These are phyloP conservation scores for Phlyctochytrium bullatum DNA, from an alignment of 192 early-diverging fungal genomes.

Conservation along the genomic window DNA sequence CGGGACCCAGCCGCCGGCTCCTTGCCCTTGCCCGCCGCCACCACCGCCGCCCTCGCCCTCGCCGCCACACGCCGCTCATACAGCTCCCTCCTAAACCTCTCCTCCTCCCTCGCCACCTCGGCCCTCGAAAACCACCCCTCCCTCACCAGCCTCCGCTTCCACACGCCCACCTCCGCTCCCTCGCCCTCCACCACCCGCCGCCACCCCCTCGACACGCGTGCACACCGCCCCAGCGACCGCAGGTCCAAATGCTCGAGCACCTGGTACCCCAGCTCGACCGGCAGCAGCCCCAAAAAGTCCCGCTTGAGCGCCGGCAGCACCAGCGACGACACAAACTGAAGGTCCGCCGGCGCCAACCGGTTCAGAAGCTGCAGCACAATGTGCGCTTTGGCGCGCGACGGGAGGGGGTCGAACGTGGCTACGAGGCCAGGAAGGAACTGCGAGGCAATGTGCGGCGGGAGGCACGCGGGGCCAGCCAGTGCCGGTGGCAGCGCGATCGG, in stretches of 20 bases:
- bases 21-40: neutral
- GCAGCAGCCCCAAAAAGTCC: conserved; percentile 74
- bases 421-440: neutral
- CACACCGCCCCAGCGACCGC: conserved; percentile 69
- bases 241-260: conserved; percentile 84
- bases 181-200: conserved; percentile 71
- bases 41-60: neutral
- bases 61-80: neutral
- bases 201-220: conserved; percentile 82
- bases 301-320: conserved; percentile 87
- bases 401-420: neutral
- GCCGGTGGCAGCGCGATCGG: no score
- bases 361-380: conserved; percentile 66
- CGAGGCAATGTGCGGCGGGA: neutral
- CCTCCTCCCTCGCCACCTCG: conserved; percentile 34
- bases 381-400: neutral
- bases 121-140: conserved; percentile 44
- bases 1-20: no score
- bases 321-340: conserved; percentile 89
- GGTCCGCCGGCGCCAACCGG: conserved; percentile 72
- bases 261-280: conserved; percentile 57
- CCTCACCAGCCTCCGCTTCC: conserved; percentile 44
- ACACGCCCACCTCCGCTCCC: conserved; percentile 49
- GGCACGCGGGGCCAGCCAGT: no score
- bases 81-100: neutral